These are phyloP conservation scores for Beta vulgaris DNA, from an alignment of 148 eudicot species.

Conservation along the genomic window DNA sequence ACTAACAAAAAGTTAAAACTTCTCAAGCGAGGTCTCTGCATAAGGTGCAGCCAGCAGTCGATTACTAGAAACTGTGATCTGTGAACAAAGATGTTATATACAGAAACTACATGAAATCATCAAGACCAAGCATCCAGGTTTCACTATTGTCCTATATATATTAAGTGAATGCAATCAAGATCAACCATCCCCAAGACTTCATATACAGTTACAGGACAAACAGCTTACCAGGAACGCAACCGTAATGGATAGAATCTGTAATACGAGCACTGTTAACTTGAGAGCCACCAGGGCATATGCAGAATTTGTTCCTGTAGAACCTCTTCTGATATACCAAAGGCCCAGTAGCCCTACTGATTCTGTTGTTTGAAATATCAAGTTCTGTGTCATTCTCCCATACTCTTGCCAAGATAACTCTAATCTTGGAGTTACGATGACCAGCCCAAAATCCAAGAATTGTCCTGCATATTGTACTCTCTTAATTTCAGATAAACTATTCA, in stretches of 20 bases:
- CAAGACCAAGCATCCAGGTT: neutral
- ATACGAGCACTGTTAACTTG: conserved; percentile 88
- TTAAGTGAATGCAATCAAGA: neutral
- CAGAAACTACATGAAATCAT: neutral
- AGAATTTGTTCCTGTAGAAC: conserved; percentile 65
- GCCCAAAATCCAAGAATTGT: conserved; percentile 82
- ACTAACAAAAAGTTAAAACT: neutral
- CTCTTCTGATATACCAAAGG: conserved; percentile 61
- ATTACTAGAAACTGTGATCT: neutral
- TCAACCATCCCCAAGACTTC: neutral
- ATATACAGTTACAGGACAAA: neutral
- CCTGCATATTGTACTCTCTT: conserved; percentile 38
- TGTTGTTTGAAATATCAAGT: conserved; percentile 68
- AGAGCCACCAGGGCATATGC: conserved; percentile 86
- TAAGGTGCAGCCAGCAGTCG: conserved; percentile 4
- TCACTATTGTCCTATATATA: neutral
- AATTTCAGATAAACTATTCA: conserved; percentile 1
- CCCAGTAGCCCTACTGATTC: conserved; percentile 75
- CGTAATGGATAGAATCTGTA: conserved; percentile 78
- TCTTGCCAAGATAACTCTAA: conserved; percentile 63
- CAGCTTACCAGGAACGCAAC: conserved; percentile 68
- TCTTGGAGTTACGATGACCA: conserved; percentile 73
- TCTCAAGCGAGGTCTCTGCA: conserved; percentile 4
- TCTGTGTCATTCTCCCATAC: conserved; percentile 85
- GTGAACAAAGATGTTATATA: neutral